Base-by-base conservation (phyloP, 306 rosid genomes). In the Heteromeles arbutifolia region DNA sequence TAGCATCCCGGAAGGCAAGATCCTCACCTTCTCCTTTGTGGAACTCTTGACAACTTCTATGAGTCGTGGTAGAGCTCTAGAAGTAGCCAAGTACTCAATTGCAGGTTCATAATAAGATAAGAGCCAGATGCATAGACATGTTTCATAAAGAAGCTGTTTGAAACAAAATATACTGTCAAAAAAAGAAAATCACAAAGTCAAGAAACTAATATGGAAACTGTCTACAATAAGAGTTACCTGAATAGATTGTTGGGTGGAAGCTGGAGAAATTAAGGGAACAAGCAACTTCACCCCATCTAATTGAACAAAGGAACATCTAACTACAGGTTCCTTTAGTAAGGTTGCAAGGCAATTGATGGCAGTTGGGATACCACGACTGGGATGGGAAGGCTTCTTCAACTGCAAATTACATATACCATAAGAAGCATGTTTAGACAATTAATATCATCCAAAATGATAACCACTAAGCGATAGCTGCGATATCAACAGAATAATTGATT, bases 61-160 rank as follows among this genome's bases (percentile, higher is more conserved):
- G 67, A 96, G 98, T 70, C 92, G 90, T 2, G 97, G 96, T 82
- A 96, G 93, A 78, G 98, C 67, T 82, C 97, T 89, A 70, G 99
- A 90, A 77, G 94, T 90, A 82, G 99, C 97, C 90, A 96, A 69
- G 83, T 78, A 92, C 74, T 92, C 99, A 76, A 96, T 88, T 12
- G 98, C 99, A 19, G 99, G 98, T 77, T 96, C 99, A 80, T 86
- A 90, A 82, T 86, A 96, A 81, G 99, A 96, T 59, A 96, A 84
- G 77, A 92, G 97, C 99, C 99, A 96, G 67, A 96, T 70, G 74
- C 99, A 96, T 44, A 96, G 91, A 81, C 98, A 92, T 2, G 99
- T 92, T 82, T 96, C 98, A 74, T 96, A 96, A 65, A 96, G 97
- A 74, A 96, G 91, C 99, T 96, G 93, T 67, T 18, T 82, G 79